Percentiles rank a stretch among this genome's conserved stretches.
Conservation (phyloP, 2,329 filamentous ascomycete species). For the Arthrinium phaeospermum region DNA sequence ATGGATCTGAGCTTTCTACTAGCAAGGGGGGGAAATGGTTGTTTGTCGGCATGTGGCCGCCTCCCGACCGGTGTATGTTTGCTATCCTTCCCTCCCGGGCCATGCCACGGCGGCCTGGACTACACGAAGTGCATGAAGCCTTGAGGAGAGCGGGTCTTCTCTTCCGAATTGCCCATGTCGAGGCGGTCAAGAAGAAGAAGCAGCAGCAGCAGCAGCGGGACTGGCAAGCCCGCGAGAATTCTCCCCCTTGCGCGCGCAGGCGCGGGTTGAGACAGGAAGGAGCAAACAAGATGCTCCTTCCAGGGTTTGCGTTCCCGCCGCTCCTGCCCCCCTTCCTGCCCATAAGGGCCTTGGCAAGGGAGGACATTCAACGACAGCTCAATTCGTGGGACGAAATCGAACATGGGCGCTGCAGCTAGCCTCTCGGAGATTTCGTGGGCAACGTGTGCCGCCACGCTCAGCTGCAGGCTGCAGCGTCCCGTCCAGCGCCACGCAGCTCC, state of each 20-base stretch:
- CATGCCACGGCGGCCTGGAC: not conserved
- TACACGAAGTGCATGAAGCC: conserved; percentile 12
- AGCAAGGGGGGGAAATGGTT: not conserved
- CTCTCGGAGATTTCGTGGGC: conserved; percentile 21
- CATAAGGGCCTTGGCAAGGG: not conserved
- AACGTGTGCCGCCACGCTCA: conserved; percentile 18
- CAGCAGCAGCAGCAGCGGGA: no score
- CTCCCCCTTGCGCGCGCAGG: not conserved
- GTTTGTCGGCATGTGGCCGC: not conserved
- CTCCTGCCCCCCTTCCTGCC: not conserved
- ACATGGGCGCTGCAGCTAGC: conserved; percentile 14
- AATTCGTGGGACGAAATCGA: conserved; percentile 19
- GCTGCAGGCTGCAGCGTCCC: conserved; percentile 15
- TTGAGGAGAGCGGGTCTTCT: not conserved
- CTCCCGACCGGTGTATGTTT: conserved; percentile 11
- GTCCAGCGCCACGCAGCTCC: conserved; percentile 10
- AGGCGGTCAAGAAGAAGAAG: not conserved
- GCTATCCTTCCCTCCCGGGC: not conserved
- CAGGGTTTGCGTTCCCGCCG: not conserved
- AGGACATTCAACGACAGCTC: not conserved
- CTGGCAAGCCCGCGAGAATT: not conserved
- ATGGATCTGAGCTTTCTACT: not conserved
- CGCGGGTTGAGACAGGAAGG: not conserved
- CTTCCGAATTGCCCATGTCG: not conserved
- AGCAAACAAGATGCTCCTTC: not conserved